phyloP scores from a whole-genome alignment of 2,329 filamentous ascomycete genomes.

The Penicillium sp. region DNA sequence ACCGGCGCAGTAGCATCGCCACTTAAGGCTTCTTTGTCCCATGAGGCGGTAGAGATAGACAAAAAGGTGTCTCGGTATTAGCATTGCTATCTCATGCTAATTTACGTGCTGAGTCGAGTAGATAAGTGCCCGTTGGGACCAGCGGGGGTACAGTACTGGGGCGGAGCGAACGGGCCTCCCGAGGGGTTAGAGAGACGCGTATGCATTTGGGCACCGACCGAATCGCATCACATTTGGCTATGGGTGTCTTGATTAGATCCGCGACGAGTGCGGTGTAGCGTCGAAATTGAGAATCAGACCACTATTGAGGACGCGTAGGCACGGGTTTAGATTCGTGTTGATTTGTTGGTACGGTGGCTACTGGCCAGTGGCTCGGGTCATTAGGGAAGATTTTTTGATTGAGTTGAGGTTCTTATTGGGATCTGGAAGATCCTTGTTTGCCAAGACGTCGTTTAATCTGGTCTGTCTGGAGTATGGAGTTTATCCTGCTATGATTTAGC shows the following conservation, averaged over 20 bases:
- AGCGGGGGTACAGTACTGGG: background rate
- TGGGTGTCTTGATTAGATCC: background rate
- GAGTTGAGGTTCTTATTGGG: background rate
- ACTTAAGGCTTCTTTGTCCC: conserved; percentile 12
- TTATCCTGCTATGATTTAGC: no score
- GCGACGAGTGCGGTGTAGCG: background rate
- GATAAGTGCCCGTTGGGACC: background rate
- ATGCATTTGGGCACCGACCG: background rate
- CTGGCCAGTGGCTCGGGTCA: no score
- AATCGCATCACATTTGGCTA: background rate
- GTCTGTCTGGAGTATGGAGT: background rate
- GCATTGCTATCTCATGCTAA: background rate
- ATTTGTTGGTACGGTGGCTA: background rate
- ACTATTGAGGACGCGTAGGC: background rate
- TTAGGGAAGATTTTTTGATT: no score
- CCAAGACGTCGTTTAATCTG: background rate
- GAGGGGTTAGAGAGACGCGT: conserved; percentile 1
- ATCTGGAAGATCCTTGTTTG: background rate
- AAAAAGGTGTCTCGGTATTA: background rate
- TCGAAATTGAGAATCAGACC: background rate
- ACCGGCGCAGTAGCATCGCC: conserved; percentile 17
- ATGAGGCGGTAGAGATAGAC: background rate
- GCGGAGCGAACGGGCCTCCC: conserved; percentile 1
- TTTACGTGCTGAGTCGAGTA: background rate
- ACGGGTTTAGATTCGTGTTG: background rate